Base-by-base conservation (phyloP, 2,329 filamentous ascomycete species). In the Sarocladiaceae sp. region DNA sequence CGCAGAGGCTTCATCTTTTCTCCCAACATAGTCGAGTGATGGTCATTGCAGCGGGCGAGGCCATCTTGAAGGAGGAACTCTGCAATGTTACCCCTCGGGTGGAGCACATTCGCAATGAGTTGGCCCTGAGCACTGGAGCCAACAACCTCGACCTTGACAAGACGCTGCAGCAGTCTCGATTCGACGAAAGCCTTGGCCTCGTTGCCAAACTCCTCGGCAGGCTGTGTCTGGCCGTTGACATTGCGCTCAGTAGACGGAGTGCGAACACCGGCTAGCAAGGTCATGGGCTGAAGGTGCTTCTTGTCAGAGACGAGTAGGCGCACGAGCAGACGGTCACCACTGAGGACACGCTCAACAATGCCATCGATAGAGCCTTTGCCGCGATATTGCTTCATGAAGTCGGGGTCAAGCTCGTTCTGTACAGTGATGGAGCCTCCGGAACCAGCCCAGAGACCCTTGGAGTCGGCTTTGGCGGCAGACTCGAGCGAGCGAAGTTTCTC, bases 11-110 rank as follows among this genome's bases (percentile, higher is more conserved):
- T 82, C 93, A 98, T 98, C 56, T 91, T 87, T 41, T 80, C 71
- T 34, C 93, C 93, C 10, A 98, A 78, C 68, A 96, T 74, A 31
- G 89, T 94, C 1, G 91, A 95, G 69, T 98, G 93, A 66, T 93
- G 90, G 65, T 98, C 93, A 51, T 90, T 89, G 70, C 91, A 97
- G 57, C 88, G 80, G 32, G 91, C 93, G 45, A 97, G 74, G 55
- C 93, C 93, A 44, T 89, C 87, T 56, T 91, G 82, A 34, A 98
- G 80, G 33, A 98, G 66, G 64, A 95, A 94, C 52, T 87, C 88
- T 50, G 90, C 88, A 62, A 98, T 95, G 65, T 89, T 95, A 50
- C 93, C 93, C 48, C 83, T 80, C 21, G 90, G 90, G 67, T 98
- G 93, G 52, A 90, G 75, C 33, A 98, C 76, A 41, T 82, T 81